Base-by-base conservation (phyloP, 1,139 yeast species). In the Komagataea norvegica region DNA sequence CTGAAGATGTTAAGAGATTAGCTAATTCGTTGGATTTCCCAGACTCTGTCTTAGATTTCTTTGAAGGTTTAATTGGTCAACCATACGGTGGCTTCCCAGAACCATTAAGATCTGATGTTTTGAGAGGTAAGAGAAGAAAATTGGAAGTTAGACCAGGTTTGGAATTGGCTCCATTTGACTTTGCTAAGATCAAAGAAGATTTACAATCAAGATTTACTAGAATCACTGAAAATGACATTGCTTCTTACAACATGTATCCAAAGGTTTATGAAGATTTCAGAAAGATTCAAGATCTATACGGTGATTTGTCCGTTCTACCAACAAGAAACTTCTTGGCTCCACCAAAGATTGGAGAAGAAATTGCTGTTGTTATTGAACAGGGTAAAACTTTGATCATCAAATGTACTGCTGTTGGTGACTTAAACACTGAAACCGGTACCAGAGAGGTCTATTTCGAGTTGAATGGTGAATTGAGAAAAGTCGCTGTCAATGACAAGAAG, bases 71-170 rank as follows among this genome's bases (percentile, higher is more conserved):
- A 59, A 91, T 93, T 88, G 99, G 99, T 60, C 91, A 91, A 55
- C 99, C 99, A 54, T 88, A 86, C 60, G 98, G 98, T 52, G 99
- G 99, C 7, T 91, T 93, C 94, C 98, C 98, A 38, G 99, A 91
- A 67, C 98, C 99, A 33, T 73, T 91, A 64, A 81, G 98, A 68
- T 72, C 95, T 33, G 85, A 89, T 61, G 76, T 91, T 46, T 77
- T 91, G 60, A 77, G 76, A 60, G 85, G 85, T 55, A 89, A 88
- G 78, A 83, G 99, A 67, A 81, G 85, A 65, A 87, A 88, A 67
- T 77, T 91, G 63, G 75, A 78, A 46, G 69, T 73, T 53, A 83
- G 98, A 65, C 98, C 99, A 33, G 99, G 98, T 44, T 77, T 89
- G 59, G 77, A 78, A 53, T 70, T 91, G 59, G 73, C 78, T 42